These are phyloP conservation scores for Fagus crenata DNA, from an alignment of 306 rosid genomes.

Conservation along the genomic window DNA sequence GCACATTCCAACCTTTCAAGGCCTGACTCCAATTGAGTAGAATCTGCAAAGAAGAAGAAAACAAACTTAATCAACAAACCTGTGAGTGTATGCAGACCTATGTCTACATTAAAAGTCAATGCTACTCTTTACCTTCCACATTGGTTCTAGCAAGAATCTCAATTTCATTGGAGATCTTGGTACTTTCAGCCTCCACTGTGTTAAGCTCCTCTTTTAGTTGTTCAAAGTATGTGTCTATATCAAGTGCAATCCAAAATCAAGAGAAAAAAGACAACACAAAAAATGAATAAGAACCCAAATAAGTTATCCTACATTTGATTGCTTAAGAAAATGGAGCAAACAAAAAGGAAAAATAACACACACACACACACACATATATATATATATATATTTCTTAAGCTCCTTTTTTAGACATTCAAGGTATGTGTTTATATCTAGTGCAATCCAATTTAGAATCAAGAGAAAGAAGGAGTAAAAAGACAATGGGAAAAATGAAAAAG, in stretches of 20 bases:
- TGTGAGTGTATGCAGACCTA: neutral
- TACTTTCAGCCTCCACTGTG: conserved; percentile 47
- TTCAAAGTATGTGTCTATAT: conserved; percentile 52
- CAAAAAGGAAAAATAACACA: neutral
- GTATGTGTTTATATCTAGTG: too few relatives aligned
- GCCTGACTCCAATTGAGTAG: conserved; percentile 41
- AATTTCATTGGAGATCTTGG: conserved; percentile 42
- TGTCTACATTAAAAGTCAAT: conserved; percentile 1
- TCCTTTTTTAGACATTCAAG: too few relatives aligned
- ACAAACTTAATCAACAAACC: conserved; percentile 1
- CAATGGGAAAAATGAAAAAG: neutral
- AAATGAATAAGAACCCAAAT: neutral
- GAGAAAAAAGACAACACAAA: neutral
- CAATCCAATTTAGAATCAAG: neutral
- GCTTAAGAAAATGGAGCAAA: neutral
- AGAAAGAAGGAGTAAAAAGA: neutral
- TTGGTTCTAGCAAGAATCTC: conserved; percentile 45
- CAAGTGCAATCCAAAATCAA: neutral
- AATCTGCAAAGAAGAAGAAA: conserved; percentile 47
- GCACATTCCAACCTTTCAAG: conserved; percentile 57
- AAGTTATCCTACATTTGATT: neutral
- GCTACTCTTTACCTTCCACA: conserved; percentile 46
- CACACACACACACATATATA: neutral
- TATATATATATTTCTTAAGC: neutral
- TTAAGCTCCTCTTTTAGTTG: conserved; percentile 55